Evolutionary conservation across 1,284 basidiomycete genomes (phyloP).

Genomic region (Psilocybe mexicana): DNA sequence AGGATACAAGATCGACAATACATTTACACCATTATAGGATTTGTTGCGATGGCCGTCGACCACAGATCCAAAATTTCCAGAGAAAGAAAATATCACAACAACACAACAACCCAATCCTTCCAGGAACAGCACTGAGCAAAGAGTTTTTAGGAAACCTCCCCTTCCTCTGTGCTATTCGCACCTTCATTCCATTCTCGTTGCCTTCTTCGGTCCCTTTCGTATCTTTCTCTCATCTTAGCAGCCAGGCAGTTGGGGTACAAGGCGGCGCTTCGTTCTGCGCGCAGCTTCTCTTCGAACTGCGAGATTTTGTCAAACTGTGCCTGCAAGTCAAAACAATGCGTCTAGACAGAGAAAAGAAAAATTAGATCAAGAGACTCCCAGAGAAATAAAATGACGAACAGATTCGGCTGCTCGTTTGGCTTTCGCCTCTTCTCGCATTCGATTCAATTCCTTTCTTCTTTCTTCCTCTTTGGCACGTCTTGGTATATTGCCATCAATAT

Average conservation of each 20-base stretch:
- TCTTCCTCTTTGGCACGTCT: conserved; percentile 69
- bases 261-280: conserved; percentile 48
- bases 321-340: conserved; percentile 67
- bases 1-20: background rate
- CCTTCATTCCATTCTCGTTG: conserved; percentile 22
- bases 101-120: background rate
- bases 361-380: conserved; percentile 1
- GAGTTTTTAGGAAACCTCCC: conserved; percentile 31
- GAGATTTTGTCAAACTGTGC: conserved; percentile 67
- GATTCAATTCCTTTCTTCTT: conserved; percentile 64
- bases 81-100: background rate
- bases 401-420: conserved; percentile 56
- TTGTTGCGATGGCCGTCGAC: no score
- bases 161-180: conserved; percentile 32
- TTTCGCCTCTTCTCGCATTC: conserved; percentile 70
- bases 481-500: conserved; percentile 48
- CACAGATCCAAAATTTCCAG: background rate
- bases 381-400: conserved; percentile 37
- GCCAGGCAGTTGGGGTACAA: conserved; percentile 69
- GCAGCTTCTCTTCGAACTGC: conserved; percentile 61
- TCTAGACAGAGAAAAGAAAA: conserved; percentile 37
- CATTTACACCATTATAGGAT: conserved; percentile 1
- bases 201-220: conserved; percentile 25
- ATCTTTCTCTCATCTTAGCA: conserved; percentile 55
- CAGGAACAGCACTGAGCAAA: background rate